Evolutionary conservation across 2,329 filamentous ascomycete genomes (phyloP).

Genomic region (Stromatinia cepivora): DNA sequence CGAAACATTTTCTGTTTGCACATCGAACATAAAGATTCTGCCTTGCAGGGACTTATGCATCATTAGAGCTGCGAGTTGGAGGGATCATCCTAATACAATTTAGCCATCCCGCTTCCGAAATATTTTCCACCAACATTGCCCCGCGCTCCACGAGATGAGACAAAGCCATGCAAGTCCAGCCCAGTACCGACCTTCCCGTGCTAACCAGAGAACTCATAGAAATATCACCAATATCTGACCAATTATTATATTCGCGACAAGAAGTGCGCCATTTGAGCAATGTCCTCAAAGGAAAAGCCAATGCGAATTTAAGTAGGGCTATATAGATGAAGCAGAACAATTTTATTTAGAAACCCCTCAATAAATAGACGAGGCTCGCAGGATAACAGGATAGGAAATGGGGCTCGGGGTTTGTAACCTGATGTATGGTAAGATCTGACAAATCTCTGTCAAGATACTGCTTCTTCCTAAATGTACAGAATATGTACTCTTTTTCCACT

Average conservation of each 20-base stretch:
- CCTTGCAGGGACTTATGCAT: not conserved
- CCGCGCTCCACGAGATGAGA: not conserved
- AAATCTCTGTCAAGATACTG: not conserved
- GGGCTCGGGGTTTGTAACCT: not conserved
- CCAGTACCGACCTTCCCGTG: slow-evolving; percentile 12
- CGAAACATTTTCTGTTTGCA: not conserved
- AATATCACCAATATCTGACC: slow-evolving; percentile 24
- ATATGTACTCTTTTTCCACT: not conserved
- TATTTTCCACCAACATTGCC: not conserved
- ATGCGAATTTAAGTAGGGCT: not conserved
- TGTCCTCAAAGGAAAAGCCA: slow-evolving; percentile 28
- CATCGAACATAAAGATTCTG: slow-evolving; percentile 2
- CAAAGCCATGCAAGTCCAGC: slow-evolving; percentile 8
- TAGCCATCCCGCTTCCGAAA: not conserved
- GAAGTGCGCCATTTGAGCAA: slow-evolving; percentile 53
- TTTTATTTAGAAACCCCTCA: not conserved
- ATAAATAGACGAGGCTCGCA: not conserved
- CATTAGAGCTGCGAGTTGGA: not conserved
- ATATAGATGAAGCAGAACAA: not conserved
- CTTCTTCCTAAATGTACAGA: not conserved
- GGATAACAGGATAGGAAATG: not conserved
- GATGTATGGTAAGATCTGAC: not conserved
- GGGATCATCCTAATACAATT: slow-evolving; percentile 13
- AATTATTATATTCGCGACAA: slow-evolving; percentile 40
- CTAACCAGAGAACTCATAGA: slow-evolving; percentile 14